phyloP scores from a whole-genome alignment of 345 rosid genomes.

The Rhodamnia argentea region DNA sequence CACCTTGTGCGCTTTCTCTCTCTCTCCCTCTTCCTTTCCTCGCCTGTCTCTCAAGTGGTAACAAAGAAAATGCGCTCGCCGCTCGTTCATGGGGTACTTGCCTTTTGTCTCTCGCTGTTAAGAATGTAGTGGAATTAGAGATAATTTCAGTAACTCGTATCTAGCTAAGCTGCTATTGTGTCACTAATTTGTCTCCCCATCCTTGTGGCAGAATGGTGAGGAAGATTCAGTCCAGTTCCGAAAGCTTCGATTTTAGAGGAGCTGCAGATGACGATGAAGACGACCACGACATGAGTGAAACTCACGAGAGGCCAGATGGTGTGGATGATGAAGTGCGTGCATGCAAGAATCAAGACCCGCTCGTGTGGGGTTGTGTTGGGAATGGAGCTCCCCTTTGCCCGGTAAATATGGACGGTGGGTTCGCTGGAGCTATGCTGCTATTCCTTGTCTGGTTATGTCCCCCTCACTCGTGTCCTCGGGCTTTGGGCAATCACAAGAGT shows the following conservation, averaged over 20 bases:
- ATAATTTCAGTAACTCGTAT: background rate
- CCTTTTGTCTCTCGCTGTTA: background rate
- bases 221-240: constrained; percentile 32
- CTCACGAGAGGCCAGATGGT: constrained; percentile 61
- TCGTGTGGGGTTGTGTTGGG: no score
- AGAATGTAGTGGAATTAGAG: background rate
- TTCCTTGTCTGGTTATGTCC: no score
- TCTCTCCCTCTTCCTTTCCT: no score
- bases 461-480: no score
- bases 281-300: constrained; percentile 28
- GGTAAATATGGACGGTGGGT: no score
- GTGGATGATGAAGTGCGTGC: constrained; percentile 78
- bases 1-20: no score
- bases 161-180: background rate
- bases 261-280: constrained; percentile 24
- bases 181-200: background rate
- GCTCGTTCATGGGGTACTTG: constrained; percentile 74
- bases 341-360: no score
- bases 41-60: no score
- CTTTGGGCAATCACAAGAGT: no score
- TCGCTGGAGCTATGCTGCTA: no score
- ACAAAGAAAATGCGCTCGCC: no score
- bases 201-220: constrained; percentile 31
- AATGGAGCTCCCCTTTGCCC: no score
- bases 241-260: constrained; percentile 25